phyloP scores from a whole-genome alignment of 495 filamentous ascomycete genomes.

The Talaromyces trachyspermus region DNA sequence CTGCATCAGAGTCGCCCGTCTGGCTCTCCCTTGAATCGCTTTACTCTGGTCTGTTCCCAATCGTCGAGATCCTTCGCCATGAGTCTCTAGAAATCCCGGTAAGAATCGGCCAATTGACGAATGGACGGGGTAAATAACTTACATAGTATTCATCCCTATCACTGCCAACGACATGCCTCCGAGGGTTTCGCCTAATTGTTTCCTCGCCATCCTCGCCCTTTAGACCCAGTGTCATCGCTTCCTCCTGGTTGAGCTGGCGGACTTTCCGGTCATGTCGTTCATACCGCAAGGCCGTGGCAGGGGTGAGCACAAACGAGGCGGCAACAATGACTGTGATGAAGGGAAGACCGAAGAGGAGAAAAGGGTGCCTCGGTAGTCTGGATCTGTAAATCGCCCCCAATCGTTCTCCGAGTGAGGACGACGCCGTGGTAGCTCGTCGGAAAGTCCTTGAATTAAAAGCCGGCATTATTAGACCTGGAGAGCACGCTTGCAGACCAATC shows the following conservation, averaged over 20 bases:
- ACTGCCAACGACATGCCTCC: slow-evolving; percentile 43
- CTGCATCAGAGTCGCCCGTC: slow-evolving; percentile 61
- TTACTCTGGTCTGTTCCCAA: slow-evolving; percentile 93
- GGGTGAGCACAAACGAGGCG: slow-evolving; percentile 88
- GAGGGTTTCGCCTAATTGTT: slow-evolving; percentile 39
- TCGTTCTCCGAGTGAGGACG: slow-evolving; percentile 49
- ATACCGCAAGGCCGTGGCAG: slow-evolving; percentile 86
- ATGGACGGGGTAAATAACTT: slow-evolving; percentile 28
- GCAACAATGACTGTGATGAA: slow-evolving; percentile 90
- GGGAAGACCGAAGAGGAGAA: slow-evolving; percentile 90
- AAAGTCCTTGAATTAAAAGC: slow-evolving; percentile 70
- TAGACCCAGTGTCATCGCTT: slow-evolving; percentile 66
- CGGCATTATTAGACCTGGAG: slow-evolving; percentile 45
- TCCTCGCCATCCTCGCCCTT: slow-evolving; percentile 38
- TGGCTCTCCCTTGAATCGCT: slow-evolving; percentile 77
- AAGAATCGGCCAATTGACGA: slow-evolving; percentile 4
- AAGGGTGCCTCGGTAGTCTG: slow-evolving; percentile 65
- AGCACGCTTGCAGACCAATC: too few relatives aligned
- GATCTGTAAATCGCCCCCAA: slow-evolving; percentile 70
- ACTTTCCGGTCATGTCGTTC: slow-evolving; percentile 86
- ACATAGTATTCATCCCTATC: slow-evolving; percentile 93
- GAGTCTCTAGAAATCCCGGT: slow-evolving; percentile 51
- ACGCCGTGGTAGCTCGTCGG: slow-evolving; percentile 38
- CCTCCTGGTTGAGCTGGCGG: slow-evolving; percentile 70
- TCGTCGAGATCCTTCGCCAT: slow-evolving; percentile 87